Evolutionary conservation across 768 basidiomycete genomes (phyloP).

Genomic region (Paxillus ammoniavirescens): DNA sequence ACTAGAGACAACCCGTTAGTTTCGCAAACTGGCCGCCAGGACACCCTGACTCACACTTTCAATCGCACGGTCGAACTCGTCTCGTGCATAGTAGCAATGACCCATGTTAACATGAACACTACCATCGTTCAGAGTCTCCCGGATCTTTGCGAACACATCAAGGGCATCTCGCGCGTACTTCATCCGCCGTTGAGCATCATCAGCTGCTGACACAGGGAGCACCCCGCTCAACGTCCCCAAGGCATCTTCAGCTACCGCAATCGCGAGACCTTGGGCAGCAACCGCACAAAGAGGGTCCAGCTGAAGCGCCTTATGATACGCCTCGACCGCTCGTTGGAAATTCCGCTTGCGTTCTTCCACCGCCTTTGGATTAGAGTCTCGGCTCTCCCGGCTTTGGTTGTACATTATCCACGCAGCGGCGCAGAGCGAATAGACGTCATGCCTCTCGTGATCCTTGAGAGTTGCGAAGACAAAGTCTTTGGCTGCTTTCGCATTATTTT

Average conservation of each 20-base stretch:
- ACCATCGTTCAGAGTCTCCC: slow-evolving; percentile 79
- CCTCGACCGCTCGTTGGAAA: slow-evolving; percentile 83
- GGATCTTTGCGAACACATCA: slow-evolving; percentile 85
- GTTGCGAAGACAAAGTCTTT: slow-evolving; percentile 90
- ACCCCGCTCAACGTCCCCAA: slow-evolving; percentile 65
- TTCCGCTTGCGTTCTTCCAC: slow-evolving; percentile 65
- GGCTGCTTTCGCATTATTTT: slow-evolving; percentile 67
- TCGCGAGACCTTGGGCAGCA: slow-evolving; percentile 94
- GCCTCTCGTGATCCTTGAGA: slow-evolving; percentile 79
- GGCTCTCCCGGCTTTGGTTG: slow-evolving; percentile 79
- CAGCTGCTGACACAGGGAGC: slow-evolving; percentile 45
- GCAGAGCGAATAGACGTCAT: slow-evolving; percentile 90
- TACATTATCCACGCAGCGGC: slow-evolving; percentile 88
- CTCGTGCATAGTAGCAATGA: slow-evolving; percentile 88
- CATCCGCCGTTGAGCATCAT: slow-evolving; percentile 64
- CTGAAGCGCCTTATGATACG: slow-evolving; percentile 87
- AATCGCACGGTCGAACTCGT: slow-evolving; percentile 94
- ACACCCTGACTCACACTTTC: slow-evolving; percentile 68
- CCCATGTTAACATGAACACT: slow-evolving; percentile 96
- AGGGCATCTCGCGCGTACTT: slow-evolving; percentile 85
- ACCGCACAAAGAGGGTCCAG: slow-evolving; percentile 85
- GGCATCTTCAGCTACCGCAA: slow-evolving; percentile 90
- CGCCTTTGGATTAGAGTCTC: slow-evolving; percentile 56
- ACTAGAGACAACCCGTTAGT: slow-evolving; percentile 45
- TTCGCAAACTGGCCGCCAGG: not conserved